phyloP scores from a whole-genome alignment of 345 rosid genomes.

The Rhodomyrtus tomentosa region DNA sequence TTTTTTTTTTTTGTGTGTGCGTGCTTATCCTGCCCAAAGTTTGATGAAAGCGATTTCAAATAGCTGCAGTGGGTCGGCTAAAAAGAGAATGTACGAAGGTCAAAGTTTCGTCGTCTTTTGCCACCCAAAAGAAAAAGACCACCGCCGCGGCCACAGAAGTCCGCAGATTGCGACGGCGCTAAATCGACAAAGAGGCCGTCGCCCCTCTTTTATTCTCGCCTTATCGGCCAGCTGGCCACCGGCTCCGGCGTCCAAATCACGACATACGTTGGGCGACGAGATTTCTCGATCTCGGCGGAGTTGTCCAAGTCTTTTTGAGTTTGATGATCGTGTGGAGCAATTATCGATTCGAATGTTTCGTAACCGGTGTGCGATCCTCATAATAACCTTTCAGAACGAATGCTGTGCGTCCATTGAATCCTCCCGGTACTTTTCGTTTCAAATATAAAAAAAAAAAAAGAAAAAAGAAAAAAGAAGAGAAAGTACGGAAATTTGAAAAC shows the following conservation, averaged over 20 bases:
- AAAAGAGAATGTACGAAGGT: neutral
- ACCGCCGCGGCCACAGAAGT: neutral
- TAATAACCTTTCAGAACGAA: too few species aligned
- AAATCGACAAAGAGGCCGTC: neutral
- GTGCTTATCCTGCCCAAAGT: too few species aligned
- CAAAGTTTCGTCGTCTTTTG: neutral
- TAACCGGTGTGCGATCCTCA: neutral
- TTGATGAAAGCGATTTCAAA: neutral
- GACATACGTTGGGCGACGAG: neutral
- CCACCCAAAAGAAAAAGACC: neutral
- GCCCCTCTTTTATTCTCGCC: neutral
- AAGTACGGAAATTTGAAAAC: neutral
- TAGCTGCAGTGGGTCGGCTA: neutral
- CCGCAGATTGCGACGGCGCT: neutral
- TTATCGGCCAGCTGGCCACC: neutral
- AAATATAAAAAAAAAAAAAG: neutral
- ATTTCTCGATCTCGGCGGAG: neutral
- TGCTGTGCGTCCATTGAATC: neutral
- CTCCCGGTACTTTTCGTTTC: neutral
- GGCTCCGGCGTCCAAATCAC: too few species aligned
- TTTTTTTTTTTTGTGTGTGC: too few species aligned
- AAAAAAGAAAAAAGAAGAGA: too few species aligned
- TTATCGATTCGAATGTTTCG: rapidly evolving
- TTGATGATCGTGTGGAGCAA: rapidly evolving
- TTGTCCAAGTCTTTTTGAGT: rapidly evolving